Base-by-base conservation (phyloP, 2,329 filamentous ascomycete genomes). In the Aspergillus tanneri region DNA sequence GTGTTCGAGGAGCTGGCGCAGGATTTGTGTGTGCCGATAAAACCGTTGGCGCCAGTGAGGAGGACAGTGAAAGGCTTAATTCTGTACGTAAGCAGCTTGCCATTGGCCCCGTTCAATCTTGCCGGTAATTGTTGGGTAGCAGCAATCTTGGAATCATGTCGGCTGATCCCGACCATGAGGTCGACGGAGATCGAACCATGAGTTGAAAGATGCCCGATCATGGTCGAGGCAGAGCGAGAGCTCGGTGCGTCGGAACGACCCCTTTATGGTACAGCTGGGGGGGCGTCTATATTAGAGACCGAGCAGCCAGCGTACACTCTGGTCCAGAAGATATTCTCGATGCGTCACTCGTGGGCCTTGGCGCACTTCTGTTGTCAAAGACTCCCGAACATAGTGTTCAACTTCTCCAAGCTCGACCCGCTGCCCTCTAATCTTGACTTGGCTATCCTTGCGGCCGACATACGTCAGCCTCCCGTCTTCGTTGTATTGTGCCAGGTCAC, bases 351-450 rank as follows among this genome's bases (percentile, higher is more conserved):
- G 30, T 49, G 42, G 30, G 49, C 41, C 14, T 51, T 47, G 2
- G 49, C 41, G 11, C 2, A 43, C 43, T 16, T 43, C n/a, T 3
- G 34, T 10, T 4, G 39, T 38, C 39, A 50, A 10, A 10, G n/a
- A n/a, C n/a, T n/a, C n/a, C n/a, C 38, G 34, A 3, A 52, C 24
- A 12, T 53, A 42, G n/a, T 43, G 27, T n/a, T 58, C 55, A 12
- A 54, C 42, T 28, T 58, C 59, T 3, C 35, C 47, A 3, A 59
- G 44, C 18, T 62, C 56, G 10, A 62, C 40, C 9, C 55, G 53
- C 40, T 60, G 58, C 1, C 59, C 59, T 6, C 49, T 53, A n/a
- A 61, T 41, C 35, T 62, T 62, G 9, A 60, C 50, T 21, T 58
- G 56, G 1, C 14, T 47, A 11, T 52, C 53, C 40, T 54, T 51